phyloP scores from a whole-genome alignment of 352 stramenopile genomes.

The Phytopythium chamaehyphon region DNA sequence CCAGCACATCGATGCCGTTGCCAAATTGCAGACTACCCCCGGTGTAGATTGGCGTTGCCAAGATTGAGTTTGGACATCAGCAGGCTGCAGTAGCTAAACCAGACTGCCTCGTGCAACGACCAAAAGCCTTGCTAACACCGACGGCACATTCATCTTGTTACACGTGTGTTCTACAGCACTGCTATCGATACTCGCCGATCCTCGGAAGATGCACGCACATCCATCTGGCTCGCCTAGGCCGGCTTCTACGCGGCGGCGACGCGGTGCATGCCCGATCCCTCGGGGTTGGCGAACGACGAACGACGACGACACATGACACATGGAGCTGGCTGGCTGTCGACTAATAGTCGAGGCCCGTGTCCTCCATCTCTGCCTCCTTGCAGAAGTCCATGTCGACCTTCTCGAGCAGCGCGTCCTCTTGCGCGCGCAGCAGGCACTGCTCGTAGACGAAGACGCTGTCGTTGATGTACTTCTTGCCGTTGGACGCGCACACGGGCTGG shows the following conservation, averaged over 20 bases:
- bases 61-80: too few species aligned
- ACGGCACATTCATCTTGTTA: too few species aligned
- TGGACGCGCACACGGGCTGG: conserved; percentile 45
- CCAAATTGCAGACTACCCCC: too few species aligned
- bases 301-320: background rate
- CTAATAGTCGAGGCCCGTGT: conserved; percentile 8
- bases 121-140: too few species aligned
- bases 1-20: too few species aligned
- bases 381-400: conserved; percentile 39
- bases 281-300: background rate
- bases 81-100: too few species aligned
- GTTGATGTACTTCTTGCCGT: conserved; percentile 54
- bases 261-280: background rate
- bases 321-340: background rate
- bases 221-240: background rate
- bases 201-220: background rate
- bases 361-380: conserved; percentile 26
- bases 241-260: background rate
- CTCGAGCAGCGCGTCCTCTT: conserved; percentile 24
- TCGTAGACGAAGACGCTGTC: conserved; percentile 51
- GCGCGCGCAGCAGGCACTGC: conserved; percentile 36
- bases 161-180: background rate
- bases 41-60: too few species aligned
- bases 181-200: too few species aligned
- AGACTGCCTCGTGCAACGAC: too few species aligned